Base-by-base conservation (phyloP, 257 asterid species). In the Penstemon barbatus region DNA sequence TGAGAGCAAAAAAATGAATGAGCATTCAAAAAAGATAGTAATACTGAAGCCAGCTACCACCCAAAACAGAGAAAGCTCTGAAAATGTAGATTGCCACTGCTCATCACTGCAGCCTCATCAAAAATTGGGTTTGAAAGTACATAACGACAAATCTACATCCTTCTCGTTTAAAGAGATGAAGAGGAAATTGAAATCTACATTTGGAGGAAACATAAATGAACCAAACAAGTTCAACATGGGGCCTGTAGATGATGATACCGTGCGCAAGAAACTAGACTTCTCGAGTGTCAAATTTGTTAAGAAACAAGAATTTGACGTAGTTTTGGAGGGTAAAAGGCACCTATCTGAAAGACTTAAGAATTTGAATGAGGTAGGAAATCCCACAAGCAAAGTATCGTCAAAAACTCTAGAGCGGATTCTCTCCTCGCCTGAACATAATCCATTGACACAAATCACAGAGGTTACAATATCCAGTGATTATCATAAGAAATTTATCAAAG, bases 271-370 rank as follows among this genome's bases (percentile, higher is more conserved):
- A 6, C 44, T 73, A 61, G 79, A 86, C 69, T 56, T 49, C 1
- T 71, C 89, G n/a, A 66, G 74, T n/a, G 63, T 51, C 48, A 37
- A 68, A 51, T 13, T 48, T 58, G 48, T 81, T 60, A 76, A 62
- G 78, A 73, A 79, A 69, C 69, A 51, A 41, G 83, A 84, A 43
- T 63, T 51, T 61, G 92, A 86, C 57, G 79, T 92, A 40, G 65
- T 84, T 79, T 53, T 73, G 71, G 97, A 90, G 86, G 98, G 97
- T 8, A 90, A 85, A 82, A 84, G 73, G 66, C 97, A 85, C 63
- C 95, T 92, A 66, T 92, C 91, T 6, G 83, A 66, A 45, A 82
- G 97, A 74, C 70, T 80, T 57, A 81, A 54, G 48, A 64, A 60
- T 69, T 52, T 72, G 40, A 83, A 51, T 9, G 67, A 61, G 11